phyloP scores from a whole-genome alignment of 1,284 basidiomycete species.

The Sanghuangporus weigelae region DNA sequence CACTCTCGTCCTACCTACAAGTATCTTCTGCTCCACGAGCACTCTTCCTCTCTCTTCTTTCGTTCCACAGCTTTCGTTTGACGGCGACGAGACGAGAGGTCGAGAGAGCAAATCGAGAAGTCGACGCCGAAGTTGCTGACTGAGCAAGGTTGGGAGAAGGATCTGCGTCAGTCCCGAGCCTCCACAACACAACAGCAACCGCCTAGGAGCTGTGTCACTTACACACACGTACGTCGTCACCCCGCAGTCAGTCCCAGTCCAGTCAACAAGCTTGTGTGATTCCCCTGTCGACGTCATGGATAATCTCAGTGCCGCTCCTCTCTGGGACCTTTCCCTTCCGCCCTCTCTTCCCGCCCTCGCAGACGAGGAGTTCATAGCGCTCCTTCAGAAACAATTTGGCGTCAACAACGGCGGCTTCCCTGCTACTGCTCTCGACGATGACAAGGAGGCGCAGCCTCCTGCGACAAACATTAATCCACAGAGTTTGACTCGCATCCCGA shows the following conservation, averaged over 20 bases:
- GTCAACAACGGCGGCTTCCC: conserved; percentile 20
- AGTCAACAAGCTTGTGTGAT: neutral
- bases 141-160: conserved; percentile 7
- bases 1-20: neutral
- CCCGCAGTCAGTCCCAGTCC: neutral
- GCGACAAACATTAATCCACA: conserved; percentile 51
- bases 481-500: conserved; percentile 38
- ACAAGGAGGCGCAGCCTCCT: conserved; percentile 23
- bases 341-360: conserved; percentile 56
- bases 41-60: neutral
- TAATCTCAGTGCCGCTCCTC: conserved; percentile 33
- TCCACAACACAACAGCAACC: neutral
- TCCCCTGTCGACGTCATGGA: conserved; percentile 28
- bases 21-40: neutral
- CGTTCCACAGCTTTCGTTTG: neutral
- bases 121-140: conserved; percentile 11
- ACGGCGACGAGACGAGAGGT: neutral
- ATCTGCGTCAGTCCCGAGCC: neutral
- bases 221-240: neutral
- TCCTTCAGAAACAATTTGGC: conserved; percentile 68
- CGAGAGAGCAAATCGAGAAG: neutral
- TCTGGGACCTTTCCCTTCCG: conserved; percentile 66
- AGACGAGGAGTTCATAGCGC: conserved; percentile 72
- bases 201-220: conserved; percentile 21
- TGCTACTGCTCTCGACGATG: conserved; percentile 22